Base-by-base conservation (phyloP, 305 asterid species). In the Solanum hybrid region DNA sequence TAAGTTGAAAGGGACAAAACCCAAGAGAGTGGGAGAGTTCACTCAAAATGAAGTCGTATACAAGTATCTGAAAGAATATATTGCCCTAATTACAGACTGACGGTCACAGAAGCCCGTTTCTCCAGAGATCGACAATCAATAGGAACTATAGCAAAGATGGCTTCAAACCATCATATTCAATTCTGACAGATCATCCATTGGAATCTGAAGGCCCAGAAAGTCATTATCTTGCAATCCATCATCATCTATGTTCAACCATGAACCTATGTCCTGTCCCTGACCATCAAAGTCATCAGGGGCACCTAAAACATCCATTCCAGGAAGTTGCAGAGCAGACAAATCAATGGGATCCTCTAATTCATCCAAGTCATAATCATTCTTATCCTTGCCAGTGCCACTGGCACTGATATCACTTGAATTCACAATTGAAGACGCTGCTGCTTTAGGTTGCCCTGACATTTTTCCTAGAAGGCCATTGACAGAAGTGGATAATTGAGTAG, bases 261-360 rank as follows among this genome's bases (percentile, higher is more conserved):
- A 94, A 76, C 98, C 99, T 89, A 97, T 90, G 93, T 97, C 99
- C 91, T 94, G 97, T 89, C 95, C 98, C 90, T 95, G 98, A 91
- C 94, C 96, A 89, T 94, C 95, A 89, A 96, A 92, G 92, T 95
- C 98, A 93, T 89, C 94, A 36, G 95, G 90, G 90, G 88, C 96
- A 65, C 96, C 96, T 78, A 96, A 92, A 83, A 93, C 96, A 90
- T 96, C 98, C 95, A 97, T 96, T 81, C 90, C 99, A 88, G 99
- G 99, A 91, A 97, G 95, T 92, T 95, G 98, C 83, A 97, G 91
- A 89, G 95, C 94, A 89, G 99, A 97, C 90, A 96, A 92, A 92
- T 97, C 99, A 76, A 97, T 94, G 73, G 99, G 98, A 20, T 97
- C 98, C 93, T 97, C 99, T 95, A 96, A 88, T 91, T 92, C 93